phyloP scores from a whole-genome alignment of 2,329 filamentous ascomycete genomes.

The Scedosporium aurantiacum region DNA sequence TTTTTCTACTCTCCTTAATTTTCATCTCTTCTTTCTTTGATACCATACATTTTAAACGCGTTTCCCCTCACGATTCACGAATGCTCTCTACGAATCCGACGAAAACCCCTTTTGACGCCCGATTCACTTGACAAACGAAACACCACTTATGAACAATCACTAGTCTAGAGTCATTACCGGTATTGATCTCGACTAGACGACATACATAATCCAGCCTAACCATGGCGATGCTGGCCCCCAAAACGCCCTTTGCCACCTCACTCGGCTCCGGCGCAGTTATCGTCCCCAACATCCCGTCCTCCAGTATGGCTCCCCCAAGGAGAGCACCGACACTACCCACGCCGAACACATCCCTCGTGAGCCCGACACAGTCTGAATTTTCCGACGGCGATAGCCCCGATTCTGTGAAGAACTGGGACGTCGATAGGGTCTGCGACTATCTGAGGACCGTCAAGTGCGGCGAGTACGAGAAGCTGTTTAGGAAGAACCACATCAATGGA shows the following conservation, averaged over 20 bases:
- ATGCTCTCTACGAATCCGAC: neutral
- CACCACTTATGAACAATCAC: neutral
- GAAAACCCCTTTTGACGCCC: neutral
- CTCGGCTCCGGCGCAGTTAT: conserved; percentile 20
- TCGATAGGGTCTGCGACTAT: conserved; percentile 85
- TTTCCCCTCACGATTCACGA: neutral
- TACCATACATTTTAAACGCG: neutral
- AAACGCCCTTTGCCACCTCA: conserved; percentile 55
- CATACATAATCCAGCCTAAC: neutral
- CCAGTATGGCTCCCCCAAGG: conserved; percentile 39
- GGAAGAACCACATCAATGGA: conserved; percentile 92
- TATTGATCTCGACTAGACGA: neutral
- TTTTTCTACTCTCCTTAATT: neutral
- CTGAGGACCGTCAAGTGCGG: conserved; percentile 82
- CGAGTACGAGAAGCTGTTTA: conserved; percentile 84
- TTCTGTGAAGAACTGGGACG: conserved; percentile 76
- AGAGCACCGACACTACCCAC: conserved; percentile 38
- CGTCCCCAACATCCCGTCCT: conserved; percentile 27
- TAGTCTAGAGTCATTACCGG: neutral
- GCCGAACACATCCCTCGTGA: conserved; percentile 52
- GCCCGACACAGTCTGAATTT: conserved; percentile 87
- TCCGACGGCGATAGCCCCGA: conserved; percentile 70
- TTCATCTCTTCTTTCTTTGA: neutral
- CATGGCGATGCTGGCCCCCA: conserved; percentile 73
- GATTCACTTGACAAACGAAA: neutral